These are phyloP conservation scores for Ogataea minuta DNA, from an alignment of 805 yeast genomes.

Conservation along the genomic window DNA sequence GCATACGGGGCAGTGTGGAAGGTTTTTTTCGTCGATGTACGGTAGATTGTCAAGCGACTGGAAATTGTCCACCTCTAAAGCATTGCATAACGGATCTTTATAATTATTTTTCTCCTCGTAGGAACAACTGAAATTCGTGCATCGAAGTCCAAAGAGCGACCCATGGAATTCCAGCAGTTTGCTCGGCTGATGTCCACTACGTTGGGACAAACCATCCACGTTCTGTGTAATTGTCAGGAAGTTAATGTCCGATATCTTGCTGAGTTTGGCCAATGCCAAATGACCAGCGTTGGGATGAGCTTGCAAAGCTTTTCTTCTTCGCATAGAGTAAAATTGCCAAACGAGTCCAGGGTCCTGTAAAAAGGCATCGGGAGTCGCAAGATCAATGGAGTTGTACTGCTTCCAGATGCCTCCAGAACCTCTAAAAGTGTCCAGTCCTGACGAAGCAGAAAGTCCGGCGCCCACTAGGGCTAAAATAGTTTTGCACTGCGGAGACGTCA, in stretches of 20 bases:
- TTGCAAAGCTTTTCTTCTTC: conserved; percentile 60
- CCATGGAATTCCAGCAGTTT: conserved; percentile 78
- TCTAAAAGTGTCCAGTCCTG: conserved; percentile 74
- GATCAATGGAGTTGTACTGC: conserved; percentile 71
- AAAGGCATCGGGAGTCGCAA: conserved; percentile 92
- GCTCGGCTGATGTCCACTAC: conserved; percentile 59
- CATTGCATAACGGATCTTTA: conserved; percentile 55
- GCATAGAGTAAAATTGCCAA: conserved; percentile 82
- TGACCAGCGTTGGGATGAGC: conserved; percentile 79
- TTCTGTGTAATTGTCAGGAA: conserved; percentile 78
- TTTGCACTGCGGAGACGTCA: conserved; percentile 35
- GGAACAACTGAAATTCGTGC: conserved; percentile 75
- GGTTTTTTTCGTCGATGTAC: conserved; percentile 45
- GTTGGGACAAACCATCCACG: conserved; percentile 69
- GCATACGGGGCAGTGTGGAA: conserved; percentile 81
- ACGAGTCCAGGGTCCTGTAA: conserved; percentile 79
- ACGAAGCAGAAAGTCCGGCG: conserved; percentile 76
- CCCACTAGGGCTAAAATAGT: conserved; percentile 69
- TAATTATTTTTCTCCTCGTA: conserved; percentile 52
- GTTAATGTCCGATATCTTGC: conserved; percentile 37
- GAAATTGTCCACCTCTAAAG: conserved; percentile 15
- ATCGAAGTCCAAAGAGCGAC: conserved; percentile 64
- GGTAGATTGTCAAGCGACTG: conserved; percentile 23
- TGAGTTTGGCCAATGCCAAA: conserved; percentile 60
- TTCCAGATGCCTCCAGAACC: conserved; percentile 78